phyloP scores from a whole-genome alignment of 1,139 yeast genomes.

The Saccharomyces hybrid region DNA sequence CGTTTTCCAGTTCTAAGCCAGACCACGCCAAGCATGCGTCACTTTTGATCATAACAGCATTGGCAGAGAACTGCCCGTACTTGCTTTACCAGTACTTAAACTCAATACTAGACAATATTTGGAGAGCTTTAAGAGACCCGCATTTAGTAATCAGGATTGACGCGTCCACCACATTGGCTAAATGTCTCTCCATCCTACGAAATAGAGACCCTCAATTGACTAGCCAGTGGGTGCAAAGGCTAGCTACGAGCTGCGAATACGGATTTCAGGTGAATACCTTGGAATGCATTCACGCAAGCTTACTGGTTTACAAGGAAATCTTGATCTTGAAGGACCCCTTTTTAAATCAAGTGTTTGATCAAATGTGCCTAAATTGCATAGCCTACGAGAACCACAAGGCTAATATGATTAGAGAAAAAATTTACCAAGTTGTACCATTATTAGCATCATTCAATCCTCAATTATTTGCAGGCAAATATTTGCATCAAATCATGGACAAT shows the following conservation, averaged over 20 bases:
- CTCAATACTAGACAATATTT: constrained; percentile 74
- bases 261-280: constrained; percentile 44
- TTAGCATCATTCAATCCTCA: constrained; percentile 73
- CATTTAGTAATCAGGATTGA: constrained; percentile 70
- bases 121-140: constrained; percentile 81
- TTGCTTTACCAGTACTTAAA: constrained; percentile 70
- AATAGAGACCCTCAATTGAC: constrained; percentile 69
- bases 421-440: constrained; percentile 72
- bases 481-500: constrained; percentile 73
- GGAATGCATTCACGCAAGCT: constrained; percentile 78
- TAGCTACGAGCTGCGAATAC: constrained; percentile 55
- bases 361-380: constrained; percentile 74
- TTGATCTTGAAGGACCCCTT: constrained; percentile 58
- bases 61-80: constrained; percentile 84
- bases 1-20: constrained; percentile 52
- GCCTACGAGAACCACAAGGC: constrained; percentile 72
- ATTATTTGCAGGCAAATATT: constrained; percentile 68
- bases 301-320: constrained; percentile 75
- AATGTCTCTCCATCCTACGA: constrained; percentile 70
- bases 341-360: constrained; percentile 63
- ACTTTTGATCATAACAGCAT: constrained; percentile 69
- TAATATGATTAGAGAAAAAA: constrained; percentile 69
- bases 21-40: constrained; percentile 89
- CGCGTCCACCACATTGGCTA: constrained; percentile 73
- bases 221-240: constrained; percentile 62